Conservation (phyloP, 352 stramenopile genomes). For the Pythium phragmitis region DNA sequence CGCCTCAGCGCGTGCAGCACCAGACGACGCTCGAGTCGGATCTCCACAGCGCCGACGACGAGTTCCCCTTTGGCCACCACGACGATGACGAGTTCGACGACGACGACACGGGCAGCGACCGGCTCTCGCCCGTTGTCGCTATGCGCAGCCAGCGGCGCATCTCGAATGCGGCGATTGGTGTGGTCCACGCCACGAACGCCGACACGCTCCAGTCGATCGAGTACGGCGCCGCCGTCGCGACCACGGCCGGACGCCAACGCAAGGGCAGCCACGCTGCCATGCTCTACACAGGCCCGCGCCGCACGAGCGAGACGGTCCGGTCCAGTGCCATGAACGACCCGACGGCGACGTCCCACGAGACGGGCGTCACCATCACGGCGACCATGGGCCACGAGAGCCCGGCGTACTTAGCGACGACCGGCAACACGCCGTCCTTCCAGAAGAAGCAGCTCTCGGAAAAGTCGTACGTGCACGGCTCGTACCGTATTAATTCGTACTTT, state of each 20-base stretch:
- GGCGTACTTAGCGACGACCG: neutral
- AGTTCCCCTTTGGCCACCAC: constrained; percentile 3
- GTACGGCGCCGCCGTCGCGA: neutral
- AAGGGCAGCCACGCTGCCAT: neutral
- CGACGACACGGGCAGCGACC: constrained; percentile 13
- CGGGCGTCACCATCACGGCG: constrained; percentile 22
- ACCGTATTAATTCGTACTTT: constrained; percentile 84
- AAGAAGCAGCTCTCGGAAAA: too few species aligned
- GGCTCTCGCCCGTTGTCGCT: neutral
- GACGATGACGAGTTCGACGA: constrained; percentile 21
- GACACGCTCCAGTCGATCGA: constrained; percentile 25
- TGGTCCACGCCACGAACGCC: neutral
- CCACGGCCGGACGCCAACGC: constrained; percentile 4
- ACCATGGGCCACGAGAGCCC: constrained; percentile 14
- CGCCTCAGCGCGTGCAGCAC: constrained; percentile 7
- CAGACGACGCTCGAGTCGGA: constrained; percentile 25
- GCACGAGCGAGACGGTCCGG: constrained; percentile 25
- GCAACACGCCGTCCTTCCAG: too few species aligned
- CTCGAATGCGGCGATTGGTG: constrained; percentile 1
- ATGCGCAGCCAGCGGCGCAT: constrained; percentile 7
- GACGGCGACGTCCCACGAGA: constrained; percentile 12
- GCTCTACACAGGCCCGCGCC: constrained; percentile 3
- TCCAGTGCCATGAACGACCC: constrained; percentile 8
- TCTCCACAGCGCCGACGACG: constrained; percentile 9
- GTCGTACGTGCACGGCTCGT: constrained; percentile 36